phyloP scores from a whole-genome alignment of 371 early-diverging fungal genomes.

The Dentiscutata heterogama region DNA sequence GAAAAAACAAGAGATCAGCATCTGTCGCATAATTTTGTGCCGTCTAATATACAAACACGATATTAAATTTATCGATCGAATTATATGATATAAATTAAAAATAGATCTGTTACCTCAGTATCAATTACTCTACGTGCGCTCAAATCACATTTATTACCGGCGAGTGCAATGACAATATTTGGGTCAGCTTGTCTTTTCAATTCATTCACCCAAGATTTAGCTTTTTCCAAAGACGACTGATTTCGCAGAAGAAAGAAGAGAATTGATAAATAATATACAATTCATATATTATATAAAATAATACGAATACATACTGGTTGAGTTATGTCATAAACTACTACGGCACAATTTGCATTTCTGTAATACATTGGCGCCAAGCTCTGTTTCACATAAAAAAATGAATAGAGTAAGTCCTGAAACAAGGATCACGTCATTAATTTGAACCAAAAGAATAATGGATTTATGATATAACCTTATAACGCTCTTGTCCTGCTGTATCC shows the following conservation, averaged over 20 bases:
- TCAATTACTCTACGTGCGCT: constrained; percentile 79
- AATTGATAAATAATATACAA: constrained; percentile 35
- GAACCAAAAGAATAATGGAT: neutral
- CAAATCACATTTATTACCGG: constrained; percentile 96
- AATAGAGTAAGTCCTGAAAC: too few relatives aligned
- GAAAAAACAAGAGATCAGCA: constrained; percentile 85
- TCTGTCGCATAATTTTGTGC: constrained; percentile 93
- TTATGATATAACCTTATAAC: constrained; percentile 75
- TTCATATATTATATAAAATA: neutral
- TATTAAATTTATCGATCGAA: neutral
- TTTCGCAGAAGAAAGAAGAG: neutral
- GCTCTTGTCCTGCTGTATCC: constrained; percentile 97
- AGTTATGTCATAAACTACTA: constrained; percentile 98
- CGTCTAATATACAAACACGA: constrained; percentile 61
- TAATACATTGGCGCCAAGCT: constrained; percentile 99
- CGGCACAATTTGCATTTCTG: constrained; percentile 95
- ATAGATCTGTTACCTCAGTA: constrained; percentile 59
- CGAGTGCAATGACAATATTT: constrained; percentile 96
- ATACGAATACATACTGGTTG: constrained; percentile 71
- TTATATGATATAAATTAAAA: constrained; percentile 11
- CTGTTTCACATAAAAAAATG: constrained; percentile 54
- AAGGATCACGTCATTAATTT: too few relatives aligned
- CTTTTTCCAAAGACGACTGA: constrained; percentile 82
- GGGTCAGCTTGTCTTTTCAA: constrained; percentile 96
- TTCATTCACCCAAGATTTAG: constrained; percentile 99